Conservation (phyloP, 331 rosid species). For the Quercus tomentella region DNA sequence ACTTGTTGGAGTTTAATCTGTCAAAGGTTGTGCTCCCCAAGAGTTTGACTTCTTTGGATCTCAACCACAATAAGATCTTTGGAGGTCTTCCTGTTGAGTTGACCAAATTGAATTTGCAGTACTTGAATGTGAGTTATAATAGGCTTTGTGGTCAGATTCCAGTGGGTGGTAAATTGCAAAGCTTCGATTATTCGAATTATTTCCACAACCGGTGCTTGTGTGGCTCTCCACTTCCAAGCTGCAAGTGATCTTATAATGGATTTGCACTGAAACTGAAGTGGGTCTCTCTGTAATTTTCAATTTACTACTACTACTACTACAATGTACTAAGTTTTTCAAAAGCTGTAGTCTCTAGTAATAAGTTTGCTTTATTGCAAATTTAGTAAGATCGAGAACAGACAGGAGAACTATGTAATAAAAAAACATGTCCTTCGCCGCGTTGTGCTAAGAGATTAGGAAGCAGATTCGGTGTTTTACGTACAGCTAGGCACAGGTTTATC, state of each 20-base stretch:
- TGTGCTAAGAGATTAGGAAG: too few relatives aligned
- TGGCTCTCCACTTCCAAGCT: constrained; percentile 50
- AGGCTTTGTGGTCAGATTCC: constrained; percentile 61
- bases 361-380: too few relatives aligned
- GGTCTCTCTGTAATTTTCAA: too few relatives aligned
- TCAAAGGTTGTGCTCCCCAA: constrained; percentile 37
- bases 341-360: too few relatives aligned
- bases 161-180: constrained; percentile 58
- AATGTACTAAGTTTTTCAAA: too few relatives aligned
- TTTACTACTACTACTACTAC: too few relatives aligned
- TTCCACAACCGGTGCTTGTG: constrained; percentile 60
- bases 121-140: constrained; percentile 70
- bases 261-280: too few relatives aligned
- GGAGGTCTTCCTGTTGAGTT: constrained; percentile 42
- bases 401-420: too few relatives aligned
- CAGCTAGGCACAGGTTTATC: too few relatives aligned
- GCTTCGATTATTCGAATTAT: constrained; percentile 34
- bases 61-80: constrained; percentile 48
- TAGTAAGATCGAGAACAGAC: too few relatives aligned
- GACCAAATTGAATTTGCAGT: constrained; percentile 37
- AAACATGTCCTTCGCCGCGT: too few relatives aligned
- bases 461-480: too few relatives aligned
- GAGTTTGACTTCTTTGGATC: constrained; percentile 45
- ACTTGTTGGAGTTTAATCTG: constrained; percentile 45
- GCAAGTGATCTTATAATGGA: constrained; percentile 20